Evolutionary conservation across 73 alveolate species (phyloP).

Genomic region (Urostyla sp.): DNA sequence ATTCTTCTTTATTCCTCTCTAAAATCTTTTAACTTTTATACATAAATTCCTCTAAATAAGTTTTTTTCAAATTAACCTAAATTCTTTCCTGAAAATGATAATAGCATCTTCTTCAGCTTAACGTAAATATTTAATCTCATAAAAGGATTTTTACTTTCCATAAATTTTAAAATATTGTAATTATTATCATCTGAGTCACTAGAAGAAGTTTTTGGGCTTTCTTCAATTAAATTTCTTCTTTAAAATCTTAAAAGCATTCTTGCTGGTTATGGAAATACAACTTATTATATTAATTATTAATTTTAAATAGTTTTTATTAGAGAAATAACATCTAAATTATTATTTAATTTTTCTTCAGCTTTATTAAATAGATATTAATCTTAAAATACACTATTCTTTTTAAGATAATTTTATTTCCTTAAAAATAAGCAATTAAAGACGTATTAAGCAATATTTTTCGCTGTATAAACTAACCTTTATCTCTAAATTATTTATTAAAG

Average conservation of each 20-base stretch:
- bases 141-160: conserved; percentile 4
- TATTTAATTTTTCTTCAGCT: background rate
- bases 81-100: background rate
- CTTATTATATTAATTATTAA: background rate
- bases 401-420: background rate
- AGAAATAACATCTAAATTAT: background rate
- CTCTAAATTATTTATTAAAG: background rate
- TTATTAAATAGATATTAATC: background rate
- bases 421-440: background rate
- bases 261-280: background rate
- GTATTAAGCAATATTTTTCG: background rate
- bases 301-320: background rate
- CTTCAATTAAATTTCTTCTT: conserved; percentile 4
- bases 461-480: background rate
- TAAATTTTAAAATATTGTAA: background rate
- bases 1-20: background rate
- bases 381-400: background rate
- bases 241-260: conserved; percentile 16
- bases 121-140: background rate
- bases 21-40: conserved; percentile 1
- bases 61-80: background rate
- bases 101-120: background rate
- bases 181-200: conserved; percentile 16
- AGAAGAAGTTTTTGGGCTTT: background rate
- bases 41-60: background rate